phyloP scores from a whole-genome alignment of 805 yeast species.

The Nakazawaea anatomiae region DNA sequence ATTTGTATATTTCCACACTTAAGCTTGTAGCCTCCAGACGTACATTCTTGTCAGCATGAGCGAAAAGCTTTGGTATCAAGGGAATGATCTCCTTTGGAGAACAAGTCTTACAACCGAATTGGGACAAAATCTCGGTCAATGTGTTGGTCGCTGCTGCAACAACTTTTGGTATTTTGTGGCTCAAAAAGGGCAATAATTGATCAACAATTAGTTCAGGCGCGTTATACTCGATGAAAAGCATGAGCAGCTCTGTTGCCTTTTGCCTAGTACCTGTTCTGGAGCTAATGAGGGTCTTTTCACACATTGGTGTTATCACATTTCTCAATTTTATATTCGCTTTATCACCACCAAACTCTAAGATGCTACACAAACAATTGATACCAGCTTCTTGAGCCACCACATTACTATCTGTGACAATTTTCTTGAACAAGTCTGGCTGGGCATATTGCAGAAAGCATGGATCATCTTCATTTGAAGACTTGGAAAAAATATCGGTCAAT shows the following conservation, averaged over 20 bases:
- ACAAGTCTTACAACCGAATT: conserved; percentile 60
- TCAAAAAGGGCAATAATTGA: conserved; percentile 53
- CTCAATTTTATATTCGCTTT: conserved; percentile 34
- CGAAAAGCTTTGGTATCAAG: conserved; percentile 60
- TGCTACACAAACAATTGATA: conserved; percentile 45
- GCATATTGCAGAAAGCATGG: conserved; percentile 44
- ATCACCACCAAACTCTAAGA: conserved; percentile 51
- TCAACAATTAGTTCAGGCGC: conserved; percentile 63
- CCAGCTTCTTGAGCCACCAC: conserved; percentile 92
- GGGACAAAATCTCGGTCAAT: conserved; percentile 45
- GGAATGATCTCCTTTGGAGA: conserved; percentile 54
- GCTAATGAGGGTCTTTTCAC: conserved; percentile 80
- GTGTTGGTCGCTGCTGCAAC: conserved; percentile 63
- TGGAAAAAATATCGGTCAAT: conserved; percentile 42
- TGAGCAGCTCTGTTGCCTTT: conserved; percentile 55
- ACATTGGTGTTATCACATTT: conserved; percentile 40
- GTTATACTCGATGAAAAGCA: conserved; percentile 60
- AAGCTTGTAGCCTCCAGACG: conserved; percentile 71
- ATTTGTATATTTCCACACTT: conserved; percentile 62
- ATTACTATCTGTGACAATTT: conserved; percentile 68
- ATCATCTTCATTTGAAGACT: conserved; percentile 50
- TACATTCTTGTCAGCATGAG: conserved; percentile 82
- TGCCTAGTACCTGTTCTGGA: conserved; percentile 69
- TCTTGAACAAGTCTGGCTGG: conserved; percentile 50
- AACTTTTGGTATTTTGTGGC: conserved; percentile 69